Percentiles rank a stretch among this genome's conserved stretches.
phyloP scores from a whole-genome alignment of 768 basidiomycete species.

The Pleurotus tuber-regium region DNA sequence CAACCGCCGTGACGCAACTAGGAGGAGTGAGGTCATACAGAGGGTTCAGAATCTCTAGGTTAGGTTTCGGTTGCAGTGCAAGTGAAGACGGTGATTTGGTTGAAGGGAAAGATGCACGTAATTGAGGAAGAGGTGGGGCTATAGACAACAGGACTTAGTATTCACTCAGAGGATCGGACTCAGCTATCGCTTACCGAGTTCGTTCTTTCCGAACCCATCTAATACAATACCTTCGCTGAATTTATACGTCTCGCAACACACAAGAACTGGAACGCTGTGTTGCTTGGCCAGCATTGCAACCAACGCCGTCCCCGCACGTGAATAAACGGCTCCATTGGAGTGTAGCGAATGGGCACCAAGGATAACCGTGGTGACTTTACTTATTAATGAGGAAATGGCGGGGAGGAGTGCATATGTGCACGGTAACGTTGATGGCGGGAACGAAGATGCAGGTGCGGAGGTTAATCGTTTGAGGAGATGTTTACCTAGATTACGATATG shows the following conservation, averaged over 20 bases:
- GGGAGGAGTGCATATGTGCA: conserved; percentile 93
- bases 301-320: conserved; percentile 91
- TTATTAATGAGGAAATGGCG: conserved; percentile 75
- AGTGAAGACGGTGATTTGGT: conserved; percentile 13
- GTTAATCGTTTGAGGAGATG: conserved; percentile 69
- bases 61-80: conserved; percentile 31
- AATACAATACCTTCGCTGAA: conserved; percentile 91
- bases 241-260: conserved; percentile 99
- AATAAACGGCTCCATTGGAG: conserved; percentile 92
- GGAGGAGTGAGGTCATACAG: conserved; percentile 95
- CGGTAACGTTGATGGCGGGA: conserved; percentile 50
- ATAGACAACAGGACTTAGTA: neutral
- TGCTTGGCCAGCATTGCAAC: conserved; percentile 96
- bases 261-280: conserved; percentile 87
- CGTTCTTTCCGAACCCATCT: conserved; percentile 95
- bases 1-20: conserved; percentile 89
- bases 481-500: conserved; percentile 78
- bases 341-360: conserved; percentile 94
- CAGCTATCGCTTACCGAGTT: conserved; percentile 67
- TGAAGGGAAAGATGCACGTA: conserved; percentile 27
- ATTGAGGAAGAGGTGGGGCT: conserved; percentile 23
- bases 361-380: conserved; percentile 80
- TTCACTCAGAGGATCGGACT: neutral
- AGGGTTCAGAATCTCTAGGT: conserved; percentile 79
- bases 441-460: conserved; percentile 34